Evolutionary conservation across 192 early-diverging fungal genomes (phyloP), one percentile per base, ranked within the genome.

Genomic region (Globomyces pollinis-pini): DNA sequence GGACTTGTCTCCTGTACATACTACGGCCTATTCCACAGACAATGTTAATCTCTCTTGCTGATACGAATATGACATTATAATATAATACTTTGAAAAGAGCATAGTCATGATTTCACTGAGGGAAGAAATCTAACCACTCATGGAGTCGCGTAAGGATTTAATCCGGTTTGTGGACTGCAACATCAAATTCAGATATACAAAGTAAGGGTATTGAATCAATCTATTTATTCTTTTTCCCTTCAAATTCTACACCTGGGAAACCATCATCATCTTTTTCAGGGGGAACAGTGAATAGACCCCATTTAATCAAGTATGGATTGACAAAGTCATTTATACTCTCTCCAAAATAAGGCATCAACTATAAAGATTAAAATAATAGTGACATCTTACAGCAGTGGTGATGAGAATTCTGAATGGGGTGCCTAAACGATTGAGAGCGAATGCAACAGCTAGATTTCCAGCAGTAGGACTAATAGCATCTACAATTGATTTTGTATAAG

Each of bases 1-100:
- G 54, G 80, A 84, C 63, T 78, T 88, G 8, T 38, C 26, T 0
- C 31, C 4, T 15, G 3, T n/a, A n/a, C n/a, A n/a, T n/a, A n/a
- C n/a, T n/a, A n/a, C n/a, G n/a, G n/a, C n/a, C n/a, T n/a, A n/a
- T n/a, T n/a, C n/a, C n/a, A n/a, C n/a, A n/a, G n/a, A n/a, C n/a
- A n/a, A n/a, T n/a, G n/a, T n/a, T n/a, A n/a, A n/a, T n/a, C n/a
- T n/a, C n/a, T n/a, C n/a, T n/a, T n/a, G n/a, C n/a, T n/a, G n/a
- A n/a, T n/a, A n/a, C n/a, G n/a, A n/a, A n/a, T n/a, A n/a, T n/a
- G n/a, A n/a, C n/a, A n/a, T n/a, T n/a, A n/a, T n/a, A n/a, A n/a
- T n/a, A n/a, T n/a, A n/a, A n/a, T n/a, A n/a, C n/a, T n/a, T n/a
- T n/a, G n/a, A n/a, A n/a, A n/a, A n/a, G n/a, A n/a, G n/a, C n/a